These are phyloP conservation scores for Eimeria sp. DNA, from an alignment of 169 alveolate genomes.

Conservation along the genomic window DNA sequence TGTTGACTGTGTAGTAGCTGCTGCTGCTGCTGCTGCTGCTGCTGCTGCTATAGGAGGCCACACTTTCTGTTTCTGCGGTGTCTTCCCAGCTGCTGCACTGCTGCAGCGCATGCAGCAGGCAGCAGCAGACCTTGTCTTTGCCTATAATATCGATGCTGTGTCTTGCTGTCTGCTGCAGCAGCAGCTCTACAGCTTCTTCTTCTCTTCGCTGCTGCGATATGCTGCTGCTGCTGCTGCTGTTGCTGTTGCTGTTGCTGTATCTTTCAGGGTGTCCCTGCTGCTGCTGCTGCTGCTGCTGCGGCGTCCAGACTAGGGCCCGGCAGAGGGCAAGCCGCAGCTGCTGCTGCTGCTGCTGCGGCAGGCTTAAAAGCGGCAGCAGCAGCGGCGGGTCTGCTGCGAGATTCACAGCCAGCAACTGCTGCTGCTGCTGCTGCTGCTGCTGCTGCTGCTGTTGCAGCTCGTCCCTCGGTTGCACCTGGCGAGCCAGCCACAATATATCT, in stretches of 20 bases:
- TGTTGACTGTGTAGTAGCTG: conserved; percentile 46
- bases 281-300: neutral
- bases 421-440: conserved; percentile 34
- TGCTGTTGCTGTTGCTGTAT: conserved; percentile 33
- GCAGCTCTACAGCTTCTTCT: conserved; percentile 8
- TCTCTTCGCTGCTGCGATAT: neutral
- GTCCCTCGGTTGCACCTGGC: neutral
- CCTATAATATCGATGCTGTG: conserved; percentile 17
- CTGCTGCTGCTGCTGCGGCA: conserved; percentile 75
- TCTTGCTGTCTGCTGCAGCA: conserved; percentile 57
- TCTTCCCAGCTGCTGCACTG: conserved; percentile 33
- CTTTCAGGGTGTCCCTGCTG: neutral
- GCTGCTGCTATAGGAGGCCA: conserved; percentile 18
- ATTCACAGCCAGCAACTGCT: conserved; percentile 50
- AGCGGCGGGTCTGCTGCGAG: conserved; percentile 55
- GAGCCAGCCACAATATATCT: conserved; percentile 55
- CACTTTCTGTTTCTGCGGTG: conserved; percentile 12
- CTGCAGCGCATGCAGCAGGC: conserved; percentile 67
- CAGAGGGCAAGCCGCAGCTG: conserved; percentile 22
- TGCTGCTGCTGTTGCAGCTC: conserved; percentile 44
- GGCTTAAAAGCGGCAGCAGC: conserved; percentile 36
- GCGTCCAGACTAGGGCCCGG: conserved; percentile 22
- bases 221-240: conserved; percentile 34
- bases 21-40: conserved; percentile 39
- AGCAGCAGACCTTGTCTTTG: neutral